Evolutionary conservation across 2,329 filamentous ascomycete species (phyloP).

Genomic region (Cercospora nicotianae): DNA sequence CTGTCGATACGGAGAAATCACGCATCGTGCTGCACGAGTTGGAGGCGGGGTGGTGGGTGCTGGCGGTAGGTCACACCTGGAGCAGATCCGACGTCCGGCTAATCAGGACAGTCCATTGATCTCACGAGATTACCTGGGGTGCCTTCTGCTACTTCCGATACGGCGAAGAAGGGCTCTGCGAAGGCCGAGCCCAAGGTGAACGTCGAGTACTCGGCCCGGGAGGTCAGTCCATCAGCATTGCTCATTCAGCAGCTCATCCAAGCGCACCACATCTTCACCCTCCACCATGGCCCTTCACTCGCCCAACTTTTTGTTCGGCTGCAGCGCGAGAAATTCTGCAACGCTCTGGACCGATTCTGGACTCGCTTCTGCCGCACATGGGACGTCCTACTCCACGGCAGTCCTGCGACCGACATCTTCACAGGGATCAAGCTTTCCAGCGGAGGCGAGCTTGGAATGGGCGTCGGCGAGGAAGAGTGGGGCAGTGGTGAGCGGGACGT

Average conservation of each 20-base stretch:
- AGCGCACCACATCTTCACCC: slow-evolving; percentile 78
- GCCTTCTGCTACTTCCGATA: slow-evolving; percentile 38
- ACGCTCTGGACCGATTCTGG: slow-evolving; percentile 79
- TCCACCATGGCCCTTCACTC: slow-evolving; percentile 81
- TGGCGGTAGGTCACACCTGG: slow-evolving; percentile 66
- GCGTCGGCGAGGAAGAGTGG: slow-evolving; percentile 92
- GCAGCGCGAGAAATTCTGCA: slow-evolving; percentile 68
- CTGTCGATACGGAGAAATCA: slow-evolving; percentile 86
- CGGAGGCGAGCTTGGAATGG: slow-evolving; percentile 87
- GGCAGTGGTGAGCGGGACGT: slow-evolving; percentile 93
- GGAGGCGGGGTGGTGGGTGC: slow-evolving; percentile 91
- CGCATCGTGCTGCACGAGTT: slow-evolving; percentile 83
- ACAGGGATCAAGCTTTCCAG: slow-evolving; percentile 84
- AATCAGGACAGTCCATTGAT: slow-evolving; percentile 66
- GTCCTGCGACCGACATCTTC: slow-evolving; percentile 76
- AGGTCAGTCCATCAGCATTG: slow-evolving; percentile 79
- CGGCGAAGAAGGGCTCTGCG: slow-evolving; percentile 27
- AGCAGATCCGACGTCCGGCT: slow-evolving; percentile 14
- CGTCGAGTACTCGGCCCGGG: slow-evolving; percentile 82
- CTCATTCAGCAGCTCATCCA: slow-evolving; percentile 77
- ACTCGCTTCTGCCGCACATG: slow-evolving; percentile 65
- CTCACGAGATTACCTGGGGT: slow-evolving; percentile 68
- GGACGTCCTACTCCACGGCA: slow-evolving; percentile 88
- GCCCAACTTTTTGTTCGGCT: slow-evolving; percentile 66
- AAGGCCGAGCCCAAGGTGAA: slow-evolving; percentile 38